Evolutionary conservation across 202 grass and related monocot species (phyloP), one percentile per base, ranked within the genome.

Genomic region (Zizania palustris): DNA sequence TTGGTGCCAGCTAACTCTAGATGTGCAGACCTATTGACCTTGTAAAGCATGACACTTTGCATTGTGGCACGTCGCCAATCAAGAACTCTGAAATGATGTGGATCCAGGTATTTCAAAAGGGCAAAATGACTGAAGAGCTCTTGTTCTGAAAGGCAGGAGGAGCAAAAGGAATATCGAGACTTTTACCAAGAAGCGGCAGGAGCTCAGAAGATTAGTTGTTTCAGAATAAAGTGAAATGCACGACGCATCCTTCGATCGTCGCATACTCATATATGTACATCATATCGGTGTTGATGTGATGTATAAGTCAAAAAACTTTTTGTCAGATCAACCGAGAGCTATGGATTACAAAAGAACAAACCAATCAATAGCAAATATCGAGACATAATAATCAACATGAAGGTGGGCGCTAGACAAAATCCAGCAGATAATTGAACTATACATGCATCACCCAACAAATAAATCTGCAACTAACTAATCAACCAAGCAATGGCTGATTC

Each of bases 321-420:
- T 10, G 49, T 63, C 35, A 4, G 14, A 50, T 42, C 9, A 48
- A 19, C n/a, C 42, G 67, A 42, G 19, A 45, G 61, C 20, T 57
- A 6, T 53, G 72, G 12, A 19, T 11, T 16, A 42, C 16, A 3
- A 20, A 60, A 22, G 36, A 55, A 76, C 6, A 43, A 84, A 80
- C 8, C 3, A 75, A 80, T 58, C 57, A 84, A 50, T 51, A 72
- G 3, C 16, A n/a, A 22, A 46, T 0, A 58, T 49, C 16, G 1
- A 62, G 40, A 36, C 9, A n/a, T n/a, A 36, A 21, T 15, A 18
- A 74, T 79, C 11, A 65, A 75, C 63, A 75, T 1, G 33, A 74
- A 20, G 12, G 6, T 13, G 38, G 12, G 6, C 9, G 38, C 0
- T 9, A 51, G 1, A 70, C 28, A 28, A 8, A 51, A 79, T 48